phyloP scores from a whole-genome alignment of 768 basidiomycete genomes.

The Pleurotus djamor region DNA sequence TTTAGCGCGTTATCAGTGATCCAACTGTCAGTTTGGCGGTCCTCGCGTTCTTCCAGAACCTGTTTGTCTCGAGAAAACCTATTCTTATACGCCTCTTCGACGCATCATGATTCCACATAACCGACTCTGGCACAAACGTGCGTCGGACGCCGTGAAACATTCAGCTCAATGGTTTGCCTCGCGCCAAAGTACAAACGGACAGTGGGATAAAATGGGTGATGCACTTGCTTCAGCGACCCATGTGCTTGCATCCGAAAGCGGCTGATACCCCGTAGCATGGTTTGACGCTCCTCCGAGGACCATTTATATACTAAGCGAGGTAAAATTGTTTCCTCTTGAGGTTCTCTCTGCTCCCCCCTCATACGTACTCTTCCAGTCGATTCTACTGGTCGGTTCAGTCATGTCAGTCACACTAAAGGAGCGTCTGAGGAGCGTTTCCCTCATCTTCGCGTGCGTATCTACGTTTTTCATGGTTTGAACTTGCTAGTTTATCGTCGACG shows the following conservation, averaged over 20 bases:
- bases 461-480: not conserved
- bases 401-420: constrained; percentile 8
- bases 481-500: constrained; percentile 1
- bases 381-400: not conserved
- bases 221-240: not conserved
- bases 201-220: not conserved
- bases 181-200: not conserved
- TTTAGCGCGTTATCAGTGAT: not conserved
- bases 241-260: not conserved
- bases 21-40: not conserved
- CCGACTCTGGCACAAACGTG: constrained; percentile 1
- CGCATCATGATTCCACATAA: not conserved
- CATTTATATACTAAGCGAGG: not conserved
- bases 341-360: not conserved
- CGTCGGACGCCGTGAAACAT: not conserved
- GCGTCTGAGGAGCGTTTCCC: constrained; percentile 58
- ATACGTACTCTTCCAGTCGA: not conserved
- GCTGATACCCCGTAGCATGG: constrained; percentile 2
- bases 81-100: not conserved
- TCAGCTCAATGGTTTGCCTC: not conserved
- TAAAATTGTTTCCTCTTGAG: not conserved
- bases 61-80: not conserved
- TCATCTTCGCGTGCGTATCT: constrained; percentile 77
- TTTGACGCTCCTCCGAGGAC: not conserved
- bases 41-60: not conserved